Evolutionary conservation across 208 protist genomes (phyloP), one percentile per base, ranked within the genome.

Genomic region (Crithidia mellificae): DNA sequence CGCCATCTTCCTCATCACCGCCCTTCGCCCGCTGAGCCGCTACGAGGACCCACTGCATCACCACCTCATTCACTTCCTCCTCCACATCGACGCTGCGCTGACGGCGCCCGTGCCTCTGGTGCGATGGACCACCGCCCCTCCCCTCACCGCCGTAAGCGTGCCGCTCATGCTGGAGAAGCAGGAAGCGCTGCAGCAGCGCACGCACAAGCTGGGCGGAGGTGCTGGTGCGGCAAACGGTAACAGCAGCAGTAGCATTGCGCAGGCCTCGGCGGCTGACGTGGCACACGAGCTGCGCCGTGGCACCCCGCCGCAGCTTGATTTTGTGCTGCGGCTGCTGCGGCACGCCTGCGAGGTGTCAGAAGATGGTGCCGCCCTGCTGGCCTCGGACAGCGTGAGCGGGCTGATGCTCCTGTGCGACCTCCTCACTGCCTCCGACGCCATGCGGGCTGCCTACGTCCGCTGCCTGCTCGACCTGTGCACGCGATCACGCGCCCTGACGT

Each of bases 121-220:
- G 46, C 58, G 58, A 38, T 92, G 83, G 71, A 73, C 90, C 41
- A 74, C 57, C 39, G 53, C 76, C 1, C 93, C 93, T 58, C 91
- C 91, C 0, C 72, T 94, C 6, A 81, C 74, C 1, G 76, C 80
- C 27, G 57, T 96, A 58, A 90, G 76, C 57, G 75, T 78, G 19
- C 87, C 86, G 19, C 69, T 96, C 25, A 96, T 96, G 91, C 77
- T 91, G 53, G 78, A 90, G 69, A 79, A 79, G 30, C 84, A 93
- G 38, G 80, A 91, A 61, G 72, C 81, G 56, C 30, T 80, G 43
- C 58, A 55, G 39, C 19, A 71, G 52, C 43, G 67, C 71, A 78
- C 53, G 46, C 81, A 41, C 41, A 72, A 62, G 25, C 56, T 47
- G 17, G 54, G 61, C 17, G 55, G 53, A 1, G 7, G 15, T 3